Conservation (phyloP, 345 rosid genomes). For the Salix purpurea region DNA sequence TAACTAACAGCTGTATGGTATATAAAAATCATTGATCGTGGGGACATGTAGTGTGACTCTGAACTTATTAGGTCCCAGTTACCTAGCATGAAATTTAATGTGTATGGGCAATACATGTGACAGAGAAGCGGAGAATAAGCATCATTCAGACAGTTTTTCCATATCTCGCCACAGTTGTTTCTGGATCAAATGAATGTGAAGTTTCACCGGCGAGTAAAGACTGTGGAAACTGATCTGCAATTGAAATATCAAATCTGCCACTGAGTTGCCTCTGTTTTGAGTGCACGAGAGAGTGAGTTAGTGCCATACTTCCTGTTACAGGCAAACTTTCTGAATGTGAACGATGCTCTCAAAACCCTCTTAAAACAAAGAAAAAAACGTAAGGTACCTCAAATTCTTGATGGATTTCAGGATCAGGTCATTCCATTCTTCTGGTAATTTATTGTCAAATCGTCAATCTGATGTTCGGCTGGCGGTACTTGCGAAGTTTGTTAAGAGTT, state of each 20-base stretch:
- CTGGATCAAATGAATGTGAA: not conserved
- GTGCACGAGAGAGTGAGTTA: not conserved
- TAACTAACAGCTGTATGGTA: not conserved
- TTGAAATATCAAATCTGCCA: not conserved
- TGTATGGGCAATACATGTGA: conserved; percentile 36
- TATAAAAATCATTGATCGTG: not conserved
- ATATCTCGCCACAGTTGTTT: not conserved
- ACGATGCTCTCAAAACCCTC: not conserved
- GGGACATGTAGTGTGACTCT: not conserved
- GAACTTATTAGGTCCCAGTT: conserved; percentile 21
- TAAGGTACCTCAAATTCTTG: not conserved
- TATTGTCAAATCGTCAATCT: not conserved
- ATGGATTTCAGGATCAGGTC: not conserved
- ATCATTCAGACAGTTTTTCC: conserved; percentile 23
- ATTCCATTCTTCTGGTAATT: not conserved
- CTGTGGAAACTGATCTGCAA: not conserved
- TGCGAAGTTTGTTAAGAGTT: not conserved
- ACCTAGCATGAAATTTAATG: not conserved
- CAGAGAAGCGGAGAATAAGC: conserved; percentile 24
- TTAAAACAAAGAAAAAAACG: not conserved
- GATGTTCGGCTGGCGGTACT: not conserved
- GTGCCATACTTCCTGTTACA: too few relatives aligned
- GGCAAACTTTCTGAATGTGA: too few relatives aligned
- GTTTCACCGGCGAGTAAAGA: not conserved
- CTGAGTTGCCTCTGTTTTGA: not conserved